A percentile compares a stretch with the other conserved stretches of the same genome.
These are phyloP conservation scores for Apiospora sp. DNA, from an alignment of 2,329 filamentous ascomycete species.

Conservation along the genomic window DNA sequence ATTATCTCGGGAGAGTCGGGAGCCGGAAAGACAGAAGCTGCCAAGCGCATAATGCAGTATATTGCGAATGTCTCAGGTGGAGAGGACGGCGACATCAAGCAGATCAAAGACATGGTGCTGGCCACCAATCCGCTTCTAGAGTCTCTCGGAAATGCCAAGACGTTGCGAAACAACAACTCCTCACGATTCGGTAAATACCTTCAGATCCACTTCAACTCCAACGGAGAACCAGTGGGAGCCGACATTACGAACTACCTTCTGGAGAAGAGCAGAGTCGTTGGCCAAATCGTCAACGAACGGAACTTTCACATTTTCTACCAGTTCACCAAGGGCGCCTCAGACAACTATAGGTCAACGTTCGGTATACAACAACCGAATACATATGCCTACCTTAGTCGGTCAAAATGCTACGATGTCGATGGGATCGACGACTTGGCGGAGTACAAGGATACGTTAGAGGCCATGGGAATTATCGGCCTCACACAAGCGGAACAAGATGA, in stretches of 20 bases:
- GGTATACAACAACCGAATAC: constrained; percentile 91
- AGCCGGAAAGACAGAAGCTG: constrained; percentile 97
- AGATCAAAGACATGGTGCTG: constrained; percentile 99
- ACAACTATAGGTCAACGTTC: constrained; percentile 84
- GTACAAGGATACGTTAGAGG: constrained; percentile 87
- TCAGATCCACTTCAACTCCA: constrained; percentile 92
- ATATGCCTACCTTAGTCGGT: constrained; percentile 91
- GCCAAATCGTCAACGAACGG: constrained; percentile 92
- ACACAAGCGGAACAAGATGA: constrained; percentile 89
- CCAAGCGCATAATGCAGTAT: constrained; percentile 99
- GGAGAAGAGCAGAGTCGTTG: constrained; percentile 93
- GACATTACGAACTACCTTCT: constrained; percentile 98
- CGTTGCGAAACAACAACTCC: constrained; percentile 97
- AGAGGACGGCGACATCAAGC: constrained; percentile 83
- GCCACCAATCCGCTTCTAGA: constrained; percentile 97
- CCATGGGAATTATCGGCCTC: constrained; percentile 94
- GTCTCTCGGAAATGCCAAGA: constrained; percentile 98
- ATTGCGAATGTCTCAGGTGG: constrained; percentile 96
- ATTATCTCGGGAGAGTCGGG: constrained; percentile 99
- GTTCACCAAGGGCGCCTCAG: constrained; percentile 93
- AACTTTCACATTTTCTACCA: constrained; percentile 99
- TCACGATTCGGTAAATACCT: constrained; percentile 98
- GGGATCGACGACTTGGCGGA: constrained; percentile 93
- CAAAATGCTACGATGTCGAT: constrained; percentile 92
- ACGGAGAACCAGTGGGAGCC: constrained; percentile 92